Evolutionary conservation across 1,284 basidiomycete genomes (phyloP), one percentile per base, ranked within the genome.

Genomic region (Boletus semigastroideus): DNA sequence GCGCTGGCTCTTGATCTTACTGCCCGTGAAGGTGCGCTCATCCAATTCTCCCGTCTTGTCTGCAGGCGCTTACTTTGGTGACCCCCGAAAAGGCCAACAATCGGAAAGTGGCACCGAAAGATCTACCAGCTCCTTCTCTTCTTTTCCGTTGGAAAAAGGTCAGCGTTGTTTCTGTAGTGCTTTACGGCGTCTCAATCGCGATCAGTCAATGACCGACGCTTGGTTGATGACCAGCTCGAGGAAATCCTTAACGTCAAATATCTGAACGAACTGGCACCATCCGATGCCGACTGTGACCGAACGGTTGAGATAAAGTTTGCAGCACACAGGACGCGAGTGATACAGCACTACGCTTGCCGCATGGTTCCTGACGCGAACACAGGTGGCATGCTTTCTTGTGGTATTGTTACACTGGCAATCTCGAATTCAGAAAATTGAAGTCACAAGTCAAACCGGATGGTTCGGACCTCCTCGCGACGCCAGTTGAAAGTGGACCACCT

Each of bases 331-430:
- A 65, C 67, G 66, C 66, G 30, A 46, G 65, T 56, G 4, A 42
- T 31, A 39, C 12, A 19, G 25, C 25, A 25, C 25, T 25, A 5
- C 5, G 25, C 25, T 25, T 25, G 25, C 5, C 7, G 25, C 25
- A 6, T 25, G 25, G 25, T 31, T 9, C 16, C 27, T 52, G 28
- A 48, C 14, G 19, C 19, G 27, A 37, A 48, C 27, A 1, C 42
- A 68, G 66, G 27, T 69, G 64, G 62, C 55, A 49, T 39, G 62
- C 67, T 6, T 68, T 69, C 33, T 25, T 68, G 31, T 68, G 63
- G 54, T 68, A 68, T 31, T 65, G 66, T 34, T 69, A 69, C 27
- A 67, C 62, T 27, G 66, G 64, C 20, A 42, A 39, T 9, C 28
- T 68, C 41, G 39, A 53, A 25, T 66, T 68, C 47, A 46, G 28